Conservation (phyloP, 1,284 basidiomycete genomes). For the Heterobasidion irregulare region DNA sequence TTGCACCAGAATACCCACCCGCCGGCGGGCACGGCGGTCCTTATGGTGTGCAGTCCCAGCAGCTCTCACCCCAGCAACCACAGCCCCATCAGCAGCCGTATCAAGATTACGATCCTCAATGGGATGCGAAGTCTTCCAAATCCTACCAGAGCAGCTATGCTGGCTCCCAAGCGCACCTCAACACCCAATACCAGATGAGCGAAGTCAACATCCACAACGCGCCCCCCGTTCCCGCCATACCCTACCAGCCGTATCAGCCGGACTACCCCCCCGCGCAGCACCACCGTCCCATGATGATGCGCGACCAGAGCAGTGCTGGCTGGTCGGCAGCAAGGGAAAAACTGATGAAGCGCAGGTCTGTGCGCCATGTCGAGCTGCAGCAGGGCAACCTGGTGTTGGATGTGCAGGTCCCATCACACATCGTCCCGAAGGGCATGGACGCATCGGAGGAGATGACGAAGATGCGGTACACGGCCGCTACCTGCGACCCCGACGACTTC, state of each 20-base stretch:
- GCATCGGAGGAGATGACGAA: slow-evolving; percentile 74
- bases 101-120: slow-evolving; percentile 19
- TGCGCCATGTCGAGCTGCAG: slow-evolving; percentile 75
- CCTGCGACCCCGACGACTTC: slow-evolving; percentile 90
- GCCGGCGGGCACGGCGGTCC: slow-evolving; percentile 1
- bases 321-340: slow-evolving; percentile 67
- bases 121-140: slow-evolving; percentile 58
- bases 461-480: slow-evolving; percentile 88
- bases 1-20: slow-evolving; percentile 13
- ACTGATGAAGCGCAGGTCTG: slow-evolving; percentile 69
- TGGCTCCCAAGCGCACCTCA: slow-evolving; percentile 66
- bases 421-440: slow-evolving; percentile 58
- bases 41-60: not conserved
- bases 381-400: slow-evolving; percentile 82
- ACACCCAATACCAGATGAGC: slow-evolving; percentile 42
- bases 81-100: slow-evolving; percentile 4
- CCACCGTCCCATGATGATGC: slow-evolving; percentile 33
- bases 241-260: slow-evolving; percentile 30
- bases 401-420: slow-evolving; percentile 70
- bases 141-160: slow-evolving; percentile 57
- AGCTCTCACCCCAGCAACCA: not conserved
- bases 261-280: slow-evolving; percentile 51
- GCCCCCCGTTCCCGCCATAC: slow-evolving; percentile 48
- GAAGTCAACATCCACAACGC: slow-evolving; percentile 30
- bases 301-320: slow-evolving; percentile 42